Conservation (phyloP, 805 yeast genomes). For the Wickerhamomyces ciferrii region DNA sequence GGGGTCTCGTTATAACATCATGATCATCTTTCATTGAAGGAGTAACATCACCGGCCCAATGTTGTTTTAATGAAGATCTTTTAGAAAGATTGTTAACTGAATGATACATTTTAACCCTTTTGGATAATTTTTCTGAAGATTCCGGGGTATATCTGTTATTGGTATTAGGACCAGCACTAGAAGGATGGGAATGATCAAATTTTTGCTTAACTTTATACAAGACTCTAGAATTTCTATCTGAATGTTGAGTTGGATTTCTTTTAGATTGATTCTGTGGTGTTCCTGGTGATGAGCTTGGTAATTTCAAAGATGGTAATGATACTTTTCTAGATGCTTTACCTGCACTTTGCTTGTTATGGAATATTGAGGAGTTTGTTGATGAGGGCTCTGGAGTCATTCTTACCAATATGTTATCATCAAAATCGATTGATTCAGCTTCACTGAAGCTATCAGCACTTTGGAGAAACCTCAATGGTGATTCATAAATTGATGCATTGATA, state of each 20-base stretch:
- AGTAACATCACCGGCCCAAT: background rate
- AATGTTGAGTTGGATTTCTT: conserved; percentile 1
- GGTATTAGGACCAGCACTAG: background rate
- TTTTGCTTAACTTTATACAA: background rate
- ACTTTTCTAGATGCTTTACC: too few species aligned
- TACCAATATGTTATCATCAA: background rate
- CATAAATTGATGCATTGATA: conserved; percentile 8
- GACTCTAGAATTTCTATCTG: background rate
- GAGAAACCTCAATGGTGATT: conserved; percentile 1
- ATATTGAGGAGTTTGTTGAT: background rate
- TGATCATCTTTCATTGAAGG: background rate
- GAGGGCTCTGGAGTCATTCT: background rate
- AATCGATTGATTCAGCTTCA: background rate
- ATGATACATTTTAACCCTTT: background rate
- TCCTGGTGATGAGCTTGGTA: background rate
- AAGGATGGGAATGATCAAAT: background rate
- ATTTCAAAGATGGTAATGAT: too few species aligned
- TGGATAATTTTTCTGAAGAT: background rate
- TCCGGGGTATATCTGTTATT: conserved; percentile 1
- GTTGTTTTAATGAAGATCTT: background rate
- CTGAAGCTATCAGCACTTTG: background rate
- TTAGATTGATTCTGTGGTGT: background rate
- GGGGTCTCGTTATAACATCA: background rate
- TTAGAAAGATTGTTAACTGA: background rate
- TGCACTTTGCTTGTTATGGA: too few species aligned